A percentile compares a stretch with the other conserved stretches of the same genome.
phyloP scores from a whole-genome alignment of 208 protist genomes.

The Trypanosoma lewisi region DNA sequence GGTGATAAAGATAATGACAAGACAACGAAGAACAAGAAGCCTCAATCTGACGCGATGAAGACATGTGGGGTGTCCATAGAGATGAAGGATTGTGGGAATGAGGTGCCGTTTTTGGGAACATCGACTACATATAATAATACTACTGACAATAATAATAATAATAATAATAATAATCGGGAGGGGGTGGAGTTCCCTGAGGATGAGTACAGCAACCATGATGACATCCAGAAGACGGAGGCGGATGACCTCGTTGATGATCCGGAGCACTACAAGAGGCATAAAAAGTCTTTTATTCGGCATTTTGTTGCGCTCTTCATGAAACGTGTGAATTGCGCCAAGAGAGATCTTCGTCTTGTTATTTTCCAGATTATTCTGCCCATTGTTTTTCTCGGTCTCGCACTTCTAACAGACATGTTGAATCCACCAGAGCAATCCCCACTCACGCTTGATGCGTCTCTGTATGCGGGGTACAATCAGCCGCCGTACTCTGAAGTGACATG shows the following conservation, averaged over 20 bases:
- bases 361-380: conserved; percentile 81
- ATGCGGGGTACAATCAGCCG: conserved; percentile 24
- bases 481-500: conserved; percentile 24
- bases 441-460: conserved; percentile 67
- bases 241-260: no score
- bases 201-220: no score
- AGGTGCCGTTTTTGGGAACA: neutral
- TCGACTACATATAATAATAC: neutral
- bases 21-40: neutral
- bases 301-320: conserved; percentile 76
- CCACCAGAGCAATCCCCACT: conserved; percentile 49
- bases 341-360: conserved; percentile 62
- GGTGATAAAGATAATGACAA: no score
- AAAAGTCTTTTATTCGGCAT: conserved; percentile 45
- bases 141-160: conserved; percentile 2
- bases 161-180: no score
- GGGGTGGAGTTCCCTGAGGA: no score
- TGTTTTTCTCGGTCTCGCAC: conserved; percentile 64
- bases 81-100: neutral
- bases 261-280: neutral
- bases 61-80: conserved; percentile 14
- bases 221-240: no score
- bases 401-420: conserved; percentile 64
- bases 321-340: conserved; percentile 70
- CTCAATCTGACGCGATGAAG: no score